A percentile compares a stretch with the other conserved stretches of the same genome.
Evolutionary conservation across 495 filamentous ascomycete genomes (phyloP).

Genomic region (Aspergillus affinis): DNA sequence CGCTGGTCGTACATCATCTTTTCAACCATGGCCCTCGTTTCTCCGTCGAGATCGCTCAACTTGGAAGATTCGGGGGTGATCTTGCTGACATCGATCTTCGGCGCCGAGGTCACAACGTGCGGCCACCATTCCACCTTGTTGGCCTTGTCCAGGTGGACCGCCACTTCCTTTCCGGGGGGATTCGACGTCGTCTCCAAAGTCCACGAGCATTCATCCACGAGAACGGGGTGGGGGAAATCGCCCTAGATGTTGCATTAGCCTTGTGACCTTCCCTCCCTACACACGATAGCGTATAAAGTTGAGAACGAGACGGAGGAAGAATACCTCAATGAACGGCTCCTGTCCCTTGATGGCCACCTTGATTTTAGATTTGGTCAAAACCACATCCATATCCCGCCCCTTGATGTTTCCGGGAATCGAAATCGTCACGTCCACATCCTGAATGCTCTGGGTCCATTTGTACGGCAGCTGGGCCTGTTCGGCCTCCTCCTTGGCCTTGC

Average conservation of each 20-base stretch:
- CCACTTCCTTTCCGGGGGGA: constrained; percentile 68
- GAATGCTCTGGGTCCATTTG: constrained; percentile 97
- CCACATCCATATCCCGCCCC: constrained; percentile 79
- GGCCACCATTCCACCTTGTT: constrained; percentile 99
- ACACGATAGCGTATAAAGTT: background rate
- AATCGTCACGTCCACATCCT: constrained; percentile 79
- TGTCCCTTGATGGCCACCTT: constrained; percentile 87
- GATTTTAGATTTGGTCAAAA: constrained; percentile 75
- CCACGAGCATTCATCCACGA: constrained; percentile 88
- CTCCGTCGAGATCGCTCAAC: constrained; percentile 87
- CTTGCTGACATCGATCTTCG: constrained; percentile 88
- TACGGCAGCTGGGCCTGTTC: constrained; percentile 94
- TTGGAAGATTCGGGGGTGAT: constrained; percentile 91
- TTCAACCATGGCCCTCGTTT: constrained; percentile 98
- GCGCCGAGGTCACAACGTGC: constrained; percentile 77
- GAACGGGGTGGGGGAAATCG: constrained; percentile 75
- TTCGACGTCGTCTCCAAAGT: constrained; percentile 71
- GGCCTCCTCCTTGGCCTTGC: constrained; percentile 72
- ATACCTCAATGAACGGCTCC: constrained; percentile 79
- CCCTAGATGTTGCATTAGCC: constrained; percentile 55
- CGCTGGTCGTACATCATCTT: constrained; percentile 99
- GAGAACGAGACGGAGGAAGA: constrained; percentile 12
- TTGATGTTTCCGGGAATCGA: constrained; percentile 77
- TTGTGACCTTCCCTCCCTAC: background rate
- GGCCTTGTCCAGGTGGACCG: constrained; percentile 90